phyloP scores from a whole-genome alignment of 345 rosid genomes.

The Bruguiera parviflora region DNA sequence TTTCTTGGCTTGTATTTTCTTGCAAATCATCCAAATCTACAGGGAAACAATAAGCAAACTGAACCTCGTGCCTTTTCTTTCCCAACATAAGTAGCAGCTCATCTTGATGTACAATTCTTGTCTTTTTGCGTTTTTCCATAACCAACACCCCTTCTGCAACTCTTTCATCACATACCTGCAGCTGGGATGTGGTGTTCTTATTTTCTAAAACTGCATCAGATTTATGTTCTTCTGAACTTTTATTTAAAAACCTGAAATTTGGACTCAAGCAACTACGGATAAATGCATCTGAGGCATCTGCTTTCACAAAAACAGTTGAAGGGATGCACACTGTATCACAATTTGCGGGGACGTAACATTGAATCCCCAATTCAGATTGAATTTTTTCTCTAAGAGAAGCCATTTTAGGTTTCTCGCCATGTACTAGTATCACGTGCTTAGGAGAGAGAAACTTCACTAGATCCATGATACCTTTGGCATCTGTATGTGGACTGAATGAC shows the following conservation, averaged over 20 bases:
- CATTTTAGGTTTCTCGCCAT: slow-evolving; percentile 94
- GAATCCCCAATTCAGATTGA: slow-evolving; percentile 63
- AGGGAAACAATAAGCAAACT: slow-evolving; percentile 64
- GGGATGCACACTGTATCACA: slow-evolving; percentile 61
- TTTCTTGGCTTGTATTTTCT: slow-evolving; percentile 11
- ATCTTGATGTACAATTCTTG: slow-evolving; percentile 67
- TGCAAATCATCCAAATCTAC: slow-evolving; percentile 19
- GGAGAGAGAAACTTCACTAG: slow-evolving; percentile 82
- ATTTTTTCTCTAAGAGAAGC: slow-evolving; percentile 64
- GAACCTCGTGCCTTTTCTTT: slow-evolving; percentile 44
- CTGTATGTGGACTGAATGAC: slow-evolving; percentile 94
- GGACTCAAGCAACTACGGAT: slow-evolving; percentile 58
- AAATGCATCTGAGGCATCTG: slow-evolving; percentile 62
- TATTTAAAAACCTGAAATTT: slow-evolving; percentile 50
- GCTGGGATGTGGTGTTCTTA: slow-evolving; percentile 11
- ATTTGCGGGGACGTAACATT: slow-evolving; percentile 74
- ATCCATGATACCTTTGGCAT: slow-evolving; percentile 95
- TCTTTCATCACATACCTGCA: slow-evolving; percentile 62
- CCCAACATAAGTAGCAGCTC: slow-evolving; percentile 50
- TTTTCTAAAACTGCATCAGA: slow-evolving; percentile 22
- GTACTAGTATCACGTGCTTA: slow-evolving; percentile 74
- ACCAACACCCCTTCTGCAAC: slow-evolving; percentile 56
- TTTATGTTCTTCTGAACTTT: slow-evolving; percentile 23
- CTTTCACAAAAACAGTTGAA: slow-evolving; percentile 52
- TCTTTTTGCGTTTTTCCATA: slow-evolving; percentile 48